Evolutionary conservation across 164 flowering plant species (phyloP), one percentile per base, ranked within the genome.

Genomic region (Malania oleifera): DNA sequence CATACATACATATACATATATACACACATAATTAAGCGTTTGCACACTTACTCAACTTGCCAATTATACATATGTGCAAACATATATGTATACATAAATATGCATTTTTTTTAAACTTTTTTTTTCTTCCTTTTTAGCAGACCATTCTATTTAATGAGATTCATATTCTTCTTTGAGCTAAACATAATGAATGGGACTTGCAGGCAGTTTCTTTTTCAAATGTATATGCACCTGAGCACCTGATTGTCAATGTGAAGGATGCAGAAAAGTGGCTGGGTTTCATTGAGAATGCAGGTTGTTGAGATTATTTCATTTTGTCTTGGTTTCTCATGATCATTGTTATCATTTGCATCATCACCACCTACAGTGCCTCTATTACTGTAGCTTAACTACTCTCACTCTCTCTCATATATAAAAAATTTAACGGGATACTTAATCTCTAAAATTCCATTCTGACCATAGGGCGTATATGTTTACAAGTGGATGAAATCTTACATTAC

Each of bases 141-240:
- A 17, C 3, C 22, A 43, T 43, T 43, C 22, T 17, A 17, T 17
- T 18, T 17, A 17, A 17, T n/a, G 18, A 18, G 22, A 10, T 43
- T 10, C 18, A 1, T 56, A 15, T 45, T 29, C 17, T 31, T 56
- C 22, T 22, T 58, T 2, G 41, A 57, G 39, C 23, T 17, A 4
- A 20, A 20, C 1, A 18, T 39, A 1, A 3, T 41, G 17, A 24
- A 63, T 61, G 52, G 28, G 6, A 59, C 20, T 64, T 57, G 43
- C 80, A 92, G 98, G 98, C 98, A 8, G 62, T 90, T 41, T 77
- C 84, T n/a, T 93, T 93, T 70, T 86, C 98, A 59, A 93, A 93
- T 71, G 51, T 84, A 38, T 93, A 90, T 73, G 98, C 98, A 46
- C 98, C 97, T 9, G 98, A 93, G 72, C 98, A 93, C 75, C 72